These are phyloP conservation scores for Penicillium sclerotiorum DNA, from an alignment of 2,329 filamentous ascomycete species.

Conservation along the genomic window DNA sequence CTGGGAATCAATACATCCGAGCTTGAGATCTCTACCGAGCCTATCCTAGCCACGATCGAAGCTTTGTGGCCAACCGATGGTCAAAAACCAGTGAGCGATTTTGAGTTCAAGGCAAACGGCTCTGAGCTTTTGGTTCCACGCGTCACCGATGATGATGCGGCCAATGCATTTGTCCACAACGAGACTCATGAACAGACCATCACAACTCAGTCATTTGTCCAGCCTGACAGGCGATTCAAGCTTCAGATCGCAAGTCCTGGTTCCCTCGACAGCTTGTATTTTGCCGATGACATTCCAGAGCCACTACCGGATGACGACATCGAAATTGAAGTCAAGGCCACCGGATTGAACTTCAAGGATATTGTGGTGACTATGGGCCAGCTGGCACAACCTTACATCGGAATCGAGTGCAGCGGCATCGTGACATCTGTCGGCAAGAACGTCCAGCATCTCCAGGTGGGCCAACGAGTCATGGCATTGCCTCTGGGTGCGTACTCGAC, in stretches of 20 bases:
- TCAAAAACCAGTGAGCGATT: constrained; percentile 15
- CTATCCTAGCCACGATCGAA: constrained; percentile 17
- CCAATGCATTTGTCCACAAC: constrained; percentile 28
- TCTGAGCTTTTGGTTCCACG: constrained; percentile 25
- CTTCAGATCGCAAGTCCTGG: constrained; percentile 25
- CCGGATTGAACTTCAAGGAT: constrained; percentile 41
- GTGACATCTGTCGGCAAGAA: constrained; percentile 34
- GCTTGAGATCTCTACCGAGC: constrained; percentile 9
- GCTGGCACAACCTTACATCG: constrained; percentile 30
- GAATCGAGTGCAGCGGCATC: constrained; percentile 39
- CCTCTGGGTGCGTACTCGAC: constrained; percentile 34
- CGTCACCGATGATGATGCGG: constrained; percentile 18
- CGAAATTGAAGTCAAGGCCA: constrained; percentile 40
- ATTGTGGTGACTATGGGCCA: constrained; percentile 42
- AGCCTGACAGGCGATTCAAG: constrained; percentile 25
- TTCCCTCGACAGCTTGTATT: constrained; percentile 29
- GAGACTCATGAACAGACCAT: constrained; percentile 27
- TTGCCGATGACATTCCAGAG: constrained; percentile 21
- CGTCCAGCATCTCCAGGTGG: constrained; percentile 31
- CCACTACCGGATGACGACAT: constrained; percentile 28
- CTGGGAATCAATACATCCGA: constrained; percentile 25
- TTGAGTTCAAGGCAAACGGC: constrained; percentile 25
- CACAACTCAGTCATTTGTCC: constrained; percentile 25
- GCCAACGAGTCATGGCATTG: constrained; percentile 39
- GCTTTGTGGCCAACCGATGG: constrained; percentile 21